Evolutionary conservation across 2,329 filamentous ascomycete species (phyloP).

Genomic region (Arthrinium phaeospermum): DNA sequence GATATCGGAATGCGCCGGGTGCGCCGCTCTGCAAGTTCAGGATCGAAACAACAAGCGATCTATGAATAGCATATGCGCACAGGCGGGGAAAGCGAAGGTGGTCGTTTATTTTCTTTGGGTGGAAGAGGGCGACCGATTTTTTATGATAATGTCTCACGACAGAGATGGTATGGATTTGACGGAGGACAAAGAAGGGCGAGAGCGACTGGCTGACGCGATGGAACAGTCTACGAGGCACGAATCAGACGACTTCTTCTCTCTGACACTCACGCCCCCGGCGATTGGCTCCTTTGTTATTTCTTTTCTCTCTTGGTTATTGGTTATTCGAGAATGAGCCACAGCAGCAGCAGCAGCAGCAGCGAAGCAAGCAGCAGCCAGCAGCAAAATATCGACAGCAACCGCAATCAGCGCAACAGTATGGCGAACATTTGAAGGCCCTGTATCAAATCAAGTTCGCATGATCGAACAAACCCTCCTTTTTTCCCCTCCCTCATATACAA

Average conservation of each 20-base stretch:
- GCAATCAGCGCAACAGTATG: conserved; percentile 22
- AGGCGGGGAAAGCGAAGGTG: conserved; percentile 26
- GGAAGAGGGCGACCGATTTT: conserved; percentile 31
- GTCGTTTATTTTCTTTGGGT: conserved; percentile 23
- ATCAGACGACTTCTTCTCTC: neutral
- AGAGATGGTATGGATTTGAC: conserved; percentile 30
- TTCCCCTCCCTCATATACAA: neutral
- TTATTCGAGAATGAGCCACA: conserved; percentile 18
- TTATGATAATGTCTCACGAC: conserved; percentile 38
- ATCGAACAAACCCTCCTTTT: neutral
- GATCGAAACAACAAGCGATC: conserved; percentile 25
- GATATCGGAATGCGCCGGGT: conserved; percentile 17
- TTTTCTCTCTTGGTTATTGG: conserved; percentile 19
- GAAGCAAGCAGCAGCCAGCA: conserved; percentile 12
- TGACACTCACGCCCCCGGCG: neutral
- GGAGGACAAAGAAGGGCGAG: neutral
- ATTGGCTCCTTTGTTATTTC: conserved; percentile 13
- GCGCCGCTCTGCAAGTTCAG: conserved; percentile 8
- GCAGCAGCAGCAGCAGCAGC: conserved; percentile 18
- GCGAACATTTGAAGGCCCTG: conserved; percentile 22
- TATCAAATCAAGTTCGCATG: conserved; percentile 7
- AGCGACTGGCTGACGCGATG: conserved; percentile 29
- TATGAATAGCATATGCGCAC: conserved; percentile 27
- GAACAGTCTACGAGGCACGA: conserved; percentile 16
- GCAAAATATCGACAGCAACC: conserved; percentile 24